Evolutionary conservation across 768 basidiomycete species (phyloP).

Genomic region (Lactarius sanguifluus): DNA sequence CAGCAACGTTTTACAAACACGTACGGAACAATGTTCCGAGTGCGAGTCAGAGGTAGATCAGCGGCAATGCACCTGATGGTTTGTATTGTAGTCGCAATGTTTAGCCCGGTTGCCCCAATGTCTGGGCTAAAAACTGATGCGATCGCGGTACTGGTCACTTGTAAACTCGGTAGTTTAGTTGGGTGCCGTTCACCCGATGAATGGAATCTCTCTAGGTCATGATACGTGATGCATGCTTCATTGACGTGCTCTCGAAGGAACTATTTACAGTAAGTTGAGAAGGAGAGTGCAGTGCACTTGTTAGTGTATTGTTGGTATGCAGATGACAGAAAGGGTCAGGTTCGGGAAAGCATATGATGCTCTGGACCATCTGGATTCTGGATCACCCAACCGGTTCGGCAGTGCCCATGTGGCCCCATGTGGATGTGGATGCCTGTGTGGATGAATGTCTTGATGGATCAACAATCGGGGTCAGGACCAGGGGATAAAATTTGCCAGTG

Average conservation of each 20-base stretch:
- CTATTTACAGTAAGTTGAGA: neutral
- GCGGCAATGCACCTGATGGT: constrained; percentile 18
- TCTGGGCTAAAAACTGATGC: neutral
- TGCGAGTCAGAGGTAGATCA: constrained; percentile 20
- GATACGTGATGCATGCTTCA: neutral
- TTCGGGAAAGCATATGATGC: neutral
- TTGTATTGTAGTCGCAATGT: neutral
- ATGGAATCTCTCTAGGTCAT: neutral
- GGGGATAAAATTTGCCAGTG: constrained; percentile 12
- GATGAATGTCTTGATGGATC: neutral
- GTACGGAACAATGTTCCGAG: neutral
- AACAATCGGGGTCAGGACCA: neutral
- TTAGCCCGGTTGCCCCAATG: neutral
- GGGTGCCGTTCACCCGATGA: neutral
- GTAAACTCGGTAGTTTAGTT: neutral
- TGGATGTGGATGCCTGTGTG: neutral
- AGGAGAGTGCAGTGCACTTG: neutral
- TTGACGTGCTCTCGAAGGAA: neutral
- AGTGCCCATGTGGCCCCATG: constrained; percentile 15
- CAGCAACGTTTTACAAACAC: neutral
- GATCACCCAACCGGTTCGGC: neutral
- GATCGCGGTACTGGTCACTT: constrained; percentile 1
- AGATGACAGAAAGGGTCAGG: neutral
- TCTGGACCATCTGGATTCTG: neutral
- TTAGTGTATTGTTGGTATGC: neutral